Percentiles rank a stretch among this genome's conserved stretches.
phyloP scores from a whole-genome alignment of 345 rosid genomes.

The Populus tremula region DNA sequence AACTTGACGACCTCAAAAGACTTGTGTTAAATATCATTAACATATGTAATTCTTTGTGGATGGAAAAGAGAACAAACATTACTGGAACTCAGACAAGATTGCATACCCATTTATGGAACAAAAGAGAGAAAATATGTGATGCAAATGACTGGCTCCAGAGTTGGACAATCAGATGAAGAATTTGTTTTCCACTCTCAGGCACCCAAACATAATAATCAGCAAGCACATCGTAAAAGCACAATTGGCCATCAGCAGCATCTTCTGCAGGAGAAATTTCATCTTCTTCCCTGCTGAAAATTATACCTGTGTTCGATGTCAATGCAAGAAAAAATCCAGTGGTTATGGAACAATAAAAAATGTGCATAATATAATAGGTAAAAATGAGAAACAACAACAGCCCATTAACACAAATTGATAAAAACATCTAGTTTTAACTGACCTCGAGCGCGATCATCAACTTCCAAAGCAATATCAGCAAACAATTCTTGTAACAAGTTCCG shows the following conservation, averaged over 20 bases:
- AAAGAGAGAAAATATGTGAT: conserved; percentile 76
- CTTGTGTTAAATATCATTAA: background rate
- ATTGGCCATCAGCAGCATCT: conserved; percentile 39
- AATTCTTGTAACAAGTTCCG: conserved; percentile 78
- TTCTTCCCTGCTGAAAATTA: conserved; percentile 65
- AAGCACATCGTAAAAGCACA: conserved; percentile 85
- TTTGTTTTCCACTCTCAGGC: conserved; percentile 67
- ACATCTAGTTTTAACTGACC: conserved; percentile 36
- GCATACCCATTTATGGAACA: conserved; percentile 93
- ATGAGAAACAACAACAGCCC: background rate
- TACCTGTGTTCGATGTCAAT: conserved; percentile 60
- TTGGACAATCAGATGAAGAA: conserved; percentile 84
- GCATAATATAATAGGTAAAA: background rate
- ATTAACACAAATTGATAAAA: background rate
- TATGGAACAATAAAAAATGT: background rate
- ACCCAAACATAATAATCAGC: conserved; percentile 74
- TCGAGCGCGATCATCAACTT: conserved; percentile 89
- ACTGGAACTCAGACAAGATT: conserved; percentile 5
- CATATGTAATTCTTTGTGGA: background rate
- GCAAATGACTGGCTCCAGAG: conserved; percentile 99
- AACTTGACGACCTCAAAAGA: background rate
- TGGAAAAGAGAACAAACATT: background rate
- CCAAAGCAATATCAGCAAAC: conserved; percentile 88
- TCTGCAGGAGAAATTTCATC: conserved; percentile 51
- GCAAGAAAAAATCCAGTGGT: conserved; percentile 9